A percentile compares a stretch with the other conserved stretches of the same genome.
phyloP scores from a whole-genome alignment of 805 yeast genomes.

The Myxozyma melibiosi region DNA sequence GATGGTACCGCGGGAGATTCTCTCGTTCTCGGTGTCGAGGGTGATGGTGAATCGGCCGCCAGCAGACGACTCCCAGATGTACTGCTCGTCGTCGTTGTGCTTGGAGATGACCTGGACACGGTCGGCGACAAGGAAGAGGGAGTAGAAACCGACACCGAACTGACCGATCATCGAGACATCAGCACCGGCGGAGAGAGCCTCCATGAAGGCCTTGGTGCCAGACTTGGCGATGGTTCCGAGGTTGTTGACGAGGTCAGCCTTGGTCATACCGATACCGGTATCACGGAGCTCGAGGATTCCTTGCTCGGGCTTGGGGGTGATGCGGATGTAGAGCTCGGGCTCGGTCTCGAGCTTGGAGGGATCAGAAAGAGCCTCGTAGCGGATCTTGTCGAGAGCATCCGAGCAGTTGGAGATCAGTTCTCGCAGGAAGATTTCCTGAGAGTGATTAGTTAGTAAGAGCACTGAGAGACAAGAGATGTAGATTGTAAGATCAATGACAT shows the following conservation, averaged over 20 bases:
- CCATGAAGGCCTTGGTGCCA: conserved; percentile 99
- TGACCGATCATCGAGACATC: conserved; percentile 99
- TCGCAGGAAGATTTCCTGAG: conserved; percentile 88
- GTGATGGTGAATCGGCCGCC: conserved; percentile 99
- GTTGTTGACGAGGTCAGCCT: conserved; percentile 97
- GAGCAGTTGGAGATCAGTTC: conserved; percentile 98
- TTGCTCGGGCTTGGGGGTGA: conserved; percentile 94
- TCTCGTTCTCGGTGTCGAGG: conserved; percentile 83
- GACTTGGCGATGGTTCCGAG: conserved; percentile 99
- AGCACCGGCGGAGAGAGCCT: conserved; percentile 98
- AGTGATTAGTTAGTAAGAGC: not conserved
- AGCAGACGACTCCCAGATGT: conserved; percentile 99
- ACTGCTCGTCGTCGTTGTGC: conserved; percentile 99
- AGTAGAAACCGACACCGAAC: conserved; percentile 99
- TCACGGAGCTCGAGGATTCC: conserved; percentile 96
- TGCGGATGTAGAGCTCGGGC: conserved; percentile 95
- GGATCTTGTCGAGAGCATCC: conserved; percentile 97
- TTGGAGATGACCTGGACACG: conserved; percentile 97
- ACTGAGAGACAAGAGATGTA: not conserved
- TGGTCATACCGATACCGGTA: conserved; percentile 99
- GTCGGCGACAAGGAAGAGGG: conserved; percentile 98
- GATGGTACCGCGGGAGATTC: conserved; percentile 90
- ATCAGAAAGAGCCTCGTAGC: conserved; percentile 94
- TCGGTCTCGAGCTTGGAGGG: conserved; percentile 90
- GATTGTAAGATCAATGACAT: not conserved